These are phyloP conservation scores for Rhytidiadelphus loreus DNA, from an alignment of 225 moss, liverwort and hornwort species.

Conservation along the genomic window DNA sequence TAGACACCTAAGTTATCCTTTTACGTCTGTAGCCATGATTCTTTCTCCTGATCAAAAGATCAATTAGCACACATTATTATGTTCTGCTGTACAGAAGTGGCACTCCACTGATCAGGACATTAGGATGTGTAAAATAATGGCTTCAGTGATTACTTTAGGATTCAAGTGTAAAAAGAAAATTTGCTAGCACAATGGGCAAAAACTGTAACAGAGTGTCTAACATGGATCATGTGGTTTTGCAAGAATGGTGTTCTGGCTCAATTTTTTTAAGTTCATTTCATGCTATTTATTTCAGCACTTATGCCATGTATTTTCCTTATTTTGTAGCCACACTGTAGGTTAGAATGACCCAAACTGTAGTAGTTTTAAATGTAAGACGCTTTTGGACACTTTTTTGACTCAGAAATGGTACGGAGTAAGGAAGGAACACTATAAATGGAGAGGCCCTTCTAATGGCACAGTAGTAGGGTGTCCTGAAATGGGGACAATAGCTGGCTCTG, in stretches of 20 bases:
- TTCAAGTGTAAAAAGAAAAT: background rate
- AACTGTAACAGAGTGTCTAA: background rate
- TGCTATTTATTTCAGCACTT: background rate
- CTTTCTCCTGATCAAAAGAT: constrained; percentile 9
- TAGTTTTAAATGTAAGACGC: background rate
- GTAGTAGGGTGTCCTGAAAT: too few relatives aligned
- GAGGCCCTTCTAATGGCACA: too few relatives aligned
- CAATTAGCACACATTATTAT: background rate
- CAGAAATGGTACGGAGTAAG: background rate
- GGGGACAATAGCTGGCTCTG: too few relatives aligned
- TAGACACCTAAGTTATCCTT: background rate
- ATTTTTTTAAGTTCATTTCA: too few relatives aligned
- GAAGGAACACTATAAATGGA: background rate
- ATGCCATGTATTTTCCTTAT: background rate
- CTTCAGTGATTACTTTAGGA: background rate
- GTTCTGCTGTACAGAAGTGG: background rate
- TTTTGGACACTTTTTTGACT: background rate
- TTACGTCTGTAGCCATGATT: background rate
- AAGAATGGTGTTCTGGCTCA: background rate
- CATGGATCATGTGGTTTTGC: background rate
- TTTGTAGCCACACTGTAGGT: too few relatives aligned
- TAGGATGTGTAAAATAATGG: background rate
- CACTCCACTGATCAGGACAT: background rate
- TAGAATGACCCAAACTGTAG: background rate
- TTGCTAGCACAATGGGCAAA: background rate